phyloP scores from a whole-genome alignment of 179 eudicot genomes.

The Patellifolia procumbens region DNA sequence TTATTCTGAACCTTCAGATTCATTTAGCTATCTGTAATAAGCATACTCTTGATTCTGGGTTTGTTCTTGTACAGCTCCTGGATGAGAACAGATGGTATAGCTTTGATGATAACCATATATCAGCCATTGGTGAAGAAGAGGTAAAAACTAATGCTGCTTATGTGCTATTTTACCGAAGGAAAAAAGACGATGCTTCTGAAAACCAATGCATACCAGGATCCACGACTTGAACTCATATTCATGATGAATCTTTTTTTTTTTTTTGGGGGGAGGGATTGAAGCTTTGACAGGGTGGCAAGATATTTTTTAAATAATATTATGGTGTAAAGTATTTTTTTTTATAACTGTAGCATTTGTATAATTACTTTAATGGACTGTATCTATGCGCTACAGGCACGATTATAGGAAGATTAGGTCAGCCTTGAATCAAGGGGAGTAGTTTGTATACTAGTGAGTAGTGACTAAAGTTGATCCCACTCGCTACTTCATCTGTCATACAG shows the following conservation, averaged over 20 bases:
- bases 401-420: neutral
- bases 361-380: neutral
- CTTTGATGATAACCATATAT: constrained; percentile 82
- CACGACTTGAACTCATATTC: neutral
- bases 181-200: constrained; percentile 36
- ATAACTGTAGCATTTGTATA: neutral
- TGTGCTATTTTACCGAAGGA: constrained; percentile 78
- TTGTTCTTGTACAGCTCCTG: constrained; percentile 51
- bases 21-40: neutral
- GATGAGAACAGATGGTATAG: constrained; percentile 90
- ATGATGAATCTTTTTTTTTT: neutral
- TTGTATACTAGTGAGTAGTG: too few species aligned
- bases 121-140: constrained; percentile 72
- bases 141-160: constrained; percentile 82
- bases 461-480: too few species aligned
- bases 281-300: too few species aligned
- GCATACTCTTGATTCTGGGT: neutral
- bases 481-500: too few species aligned
- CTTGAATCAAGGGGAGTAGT: too few species aligned
- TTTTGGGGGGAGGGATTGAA: neutral
- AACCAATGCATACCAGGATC: neutral
- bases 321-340: neutral
- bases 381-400: neutral
- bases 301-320: too few species aligned
- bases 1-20: neutral